phyloP scores from a whole-genome alignment of 2,329 filamentous ascomycete species.

The Simplicillium sp. region DNA sequence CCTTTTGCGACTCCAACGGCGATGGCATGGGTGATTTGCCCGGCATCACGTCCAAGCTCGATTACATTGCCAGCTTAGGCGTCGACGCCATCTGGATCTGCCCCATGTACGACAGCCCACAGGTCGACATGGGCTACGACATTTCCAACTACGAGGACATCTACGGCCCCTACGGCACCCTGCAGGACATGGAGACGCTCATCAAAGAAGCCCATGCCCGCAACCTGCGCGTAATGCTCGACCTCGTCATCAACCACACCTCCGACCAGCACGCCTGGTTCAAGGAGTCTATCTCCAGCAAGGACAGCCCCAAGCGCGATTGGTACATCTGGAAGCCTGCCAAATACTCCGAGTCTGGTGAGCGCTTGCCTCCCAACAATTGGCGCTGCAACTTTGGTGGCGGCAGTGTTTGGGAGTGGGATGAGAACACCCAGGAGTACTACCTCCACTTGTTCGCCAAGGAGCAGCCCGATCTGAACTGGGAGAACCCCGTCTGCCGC shows the following conservation, averaged over 20 bases:
- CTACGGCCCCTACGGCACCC: conserved; percentile 55
- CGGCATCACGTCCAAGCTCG: conserved; percentile 53
- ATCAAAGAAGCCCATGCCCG: conserved; percentile 50
- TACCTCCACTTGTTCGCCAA: conserved; percentile 68
- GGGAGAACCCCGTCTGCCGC: conserved; percentile 61
- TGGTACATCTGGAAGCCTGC: conserved; percentile 57
- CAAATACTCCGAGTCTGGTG: conserved; percentile 43
- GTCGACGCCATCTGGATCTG: conserved; percentile 59
- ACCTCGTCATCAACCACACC: conserved; percentile 72
- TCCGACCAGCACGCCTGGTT: conserved; percentile 66
- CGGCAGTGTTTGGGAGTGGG: conserved; percentile 59
- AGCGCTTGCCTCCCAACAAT: conserved; percentile 64
- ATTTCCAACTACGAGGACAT: conserved; percentile 59
- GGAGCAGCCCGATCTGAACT: conserved; percentile 79
- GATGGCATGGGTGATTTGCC: conserved; percentile 53
- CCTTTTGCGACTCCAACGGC: conserved; percentile 46
- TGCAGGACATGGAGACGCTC: conserved; percentile 54
- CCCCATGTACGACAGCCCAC: conserved; percentile 55
- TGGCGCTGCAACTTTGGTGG: conserved; percentile 56
- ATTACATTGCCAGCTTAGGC: conserved; percentile 52
- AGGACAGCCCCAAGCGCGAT: conserved; percentile 53
- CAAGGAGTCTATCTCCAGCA: conserved; percentile 52
- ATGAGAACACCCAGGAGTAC: conserved; percentile 63
- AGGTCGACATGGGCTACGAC: conserved; percentile 63
- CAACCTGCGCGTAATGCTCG: conserved; percentile 62